Evolutionary conservation across 441 rosid species (phyloP).

Genomic region (Erodium trifolium): DNA sequence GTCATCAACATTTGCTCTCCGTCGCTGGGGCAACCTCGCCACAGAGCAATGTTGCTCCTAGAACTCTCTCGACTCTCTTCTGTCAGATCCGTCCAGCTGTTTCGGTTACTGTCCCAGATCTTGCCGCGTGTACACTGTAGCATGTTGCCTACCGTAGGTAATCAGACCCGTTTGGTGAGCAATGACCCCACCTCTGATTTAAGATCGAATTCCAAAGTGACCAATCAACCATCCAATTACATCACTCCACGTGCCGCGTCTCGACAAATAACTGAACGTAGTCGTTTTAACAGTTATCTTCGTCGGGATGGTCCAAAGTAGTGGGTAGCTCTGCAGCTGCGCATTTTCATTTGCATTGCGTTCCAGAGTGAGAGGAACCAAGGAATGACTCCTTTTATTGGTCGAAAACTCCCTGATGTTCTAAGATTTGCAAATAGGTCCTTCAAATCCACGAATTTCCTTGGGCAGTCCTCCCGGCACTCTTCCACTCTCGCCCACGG

Average conservation of each 20-base stretch:
- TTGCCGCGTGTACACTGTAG: background rate
- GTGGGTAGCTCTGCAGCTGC: background rate
- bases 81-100: conserved; percentile 9
- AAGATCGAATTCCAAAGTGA: too few relatives aligned
- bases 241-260: background rate
- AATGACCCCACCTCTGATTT: too few relatives aligned
- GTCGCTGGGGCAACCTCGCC: too few relatives aligned
- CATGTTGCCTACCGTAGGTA: too few relatives aligned
- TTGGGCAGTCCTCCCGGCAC: conserved; percentile 33
- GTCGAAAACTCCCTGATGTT: conserved; percentile 24
- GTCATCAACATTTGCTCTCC: background rate
- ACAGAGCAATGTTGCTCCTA: too few relatives aligned
- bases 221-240: background rate
- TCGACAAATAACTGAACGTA: background rate
- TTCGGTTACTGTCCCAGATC: conserved; percentile 10
- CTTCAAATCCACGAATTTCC: conserved; percentile 30
- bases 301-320: background rate
- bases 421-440: conserved; percentile 44
- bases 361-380: background rate
- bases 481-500: conserved; percentile 54
- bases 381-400: conserved; percentile 3
- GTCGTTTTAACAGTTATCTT: background rate
- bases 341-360: too few relatives aligned
- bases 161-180: too few relatives aligned
- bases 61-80: background rate